Percentiles rank a stretch among this genome's conserved stretches.
phyloP scores from a whole-genome alignment of 352 stramenopile species.

The Globisporangium nagaii region DNA sequence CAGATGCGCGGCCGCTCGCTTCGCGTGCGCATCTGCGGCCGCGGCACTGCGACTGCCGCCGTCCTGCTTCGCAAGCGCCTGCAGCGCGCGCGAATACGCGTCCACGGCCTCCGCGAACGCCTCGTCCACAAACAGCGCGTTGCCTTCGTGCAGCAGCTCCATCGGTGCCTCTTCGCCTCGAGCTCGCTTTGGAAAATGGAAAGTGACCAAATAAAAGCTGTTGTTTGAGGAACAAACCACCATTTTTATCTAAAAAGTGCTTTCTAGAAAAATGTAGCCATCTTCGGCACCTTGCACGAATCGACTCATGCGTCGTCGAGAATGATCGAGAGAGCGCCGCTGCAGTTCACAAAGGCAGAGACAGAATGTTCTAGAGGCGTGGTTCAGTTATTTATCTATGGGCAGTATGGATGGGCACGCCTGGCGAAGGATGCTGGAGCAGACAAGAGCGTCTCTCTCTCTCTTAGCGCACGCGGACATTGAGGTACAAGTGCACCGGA shows the following conservation, averaged over 20 bases:
- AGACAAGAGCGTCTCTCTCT: background rate
- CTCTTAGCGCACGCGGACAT: conserved; percentile 61
- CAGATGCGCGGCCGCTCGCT: conserved; percentile 61
- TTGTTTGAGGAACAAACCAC: background rate
- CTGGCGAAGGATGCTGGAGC: background rate
- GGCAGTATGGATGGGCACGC: background rate
- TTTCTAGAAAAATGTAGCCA: background rate
- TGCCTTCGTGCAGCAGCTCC: conserved; percentile 69
- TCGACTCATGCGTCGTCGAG: no score
- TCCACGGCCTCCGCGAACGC: conserved; percentile 53
- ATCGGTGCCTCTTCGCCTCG: conserved; percentile 19
- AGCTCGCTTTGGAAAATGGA: background rate
- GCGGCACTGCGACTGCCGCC: conserved; percentile 8
- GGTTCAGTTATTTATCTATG: background rate
- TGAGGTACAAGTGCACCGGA: conserved; percentile 80
- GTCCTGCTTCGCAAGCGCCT: conserved; percentile 13
- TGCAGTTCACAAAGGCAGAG: no score
- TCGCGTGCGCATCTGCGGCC: conserved; percentile 48
- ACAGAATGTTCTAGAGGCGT: no score
- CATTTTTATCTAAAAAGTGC: no score
- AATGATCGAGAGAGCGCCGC: no score
- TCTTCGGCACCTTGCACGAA: no score
- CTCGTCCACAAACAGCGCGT: conserved; percentile 84
- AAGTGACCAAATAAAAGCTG: background rate
- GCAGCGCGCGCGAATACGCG: conserved; percentile 46